Evolutionary conservation across 2,329 filamentous ascomycete species (phyloP).

Genomic region (Pestalotiopsis sp.): DNA sequence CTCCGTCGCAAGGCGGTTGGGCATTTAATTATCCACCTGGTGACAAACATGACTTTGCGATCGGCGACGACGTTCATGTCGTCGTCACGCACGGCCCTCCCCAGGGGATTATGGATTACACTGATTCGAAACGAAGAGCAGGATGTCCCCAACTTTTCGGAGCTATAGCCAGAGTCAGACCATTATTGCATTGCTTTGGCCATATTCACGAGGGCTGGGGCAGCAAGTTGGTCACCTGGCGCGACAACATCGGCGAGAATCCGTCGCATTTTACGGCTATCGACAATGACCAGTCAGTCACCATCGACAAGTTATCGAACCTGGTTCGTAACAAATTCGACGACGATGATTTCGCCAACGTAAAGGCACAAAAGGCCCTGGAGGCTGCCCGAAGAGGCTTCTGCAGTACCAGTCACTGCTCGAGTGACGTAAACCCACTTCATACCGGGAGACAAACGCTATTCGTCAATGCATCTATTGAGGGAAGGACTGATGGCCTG

Average conservation of each 20-base stretch:
- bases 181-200: conserved; percentile 57
- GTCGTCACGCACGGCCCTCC: conserved; percentile 61
- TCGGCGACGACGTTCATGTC: conserved; percentile 40
- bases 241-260: conserved; percentile 24
- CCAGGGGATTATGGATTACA: conserved; percentile 50
- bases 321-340: conserved; percentile 26
- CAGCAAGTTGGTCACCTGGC: conserved; percentile 55
- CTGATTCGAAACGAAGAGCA: conserved; percentile 30
- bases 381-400: conserved; percentile 29
- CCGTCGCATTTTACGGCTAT: conserved; percentile 45
- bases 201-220: conserved; percentile 67
- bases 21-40: conserved; percentile 51
- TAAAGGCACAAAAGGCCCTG: conserved; percentile 20
- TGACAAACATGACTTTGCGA: conserved; percentile 40
- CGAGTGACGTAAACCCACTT: conserved; percentile 33
- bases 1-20: conserved; percentile 48
- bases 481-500: not conserved
- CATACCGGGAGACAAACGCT: conserved; percentile 51
- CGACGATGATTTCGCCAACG: conserved; percentile 13
- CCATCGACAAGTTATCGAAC: conserved; percentile 37
- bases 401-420: conserved; percentile 43
- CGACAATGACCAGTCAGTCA: conserved; percentile 40
- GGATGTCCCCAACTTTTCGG: conserved; percentile 49
- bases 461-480: conserved; percentile 62
- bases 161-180: conserved; percentile 45